phyloP scores from a whole-genome alignment of 805 yeast species.

The Monosporozyma siamensis region DNA sequence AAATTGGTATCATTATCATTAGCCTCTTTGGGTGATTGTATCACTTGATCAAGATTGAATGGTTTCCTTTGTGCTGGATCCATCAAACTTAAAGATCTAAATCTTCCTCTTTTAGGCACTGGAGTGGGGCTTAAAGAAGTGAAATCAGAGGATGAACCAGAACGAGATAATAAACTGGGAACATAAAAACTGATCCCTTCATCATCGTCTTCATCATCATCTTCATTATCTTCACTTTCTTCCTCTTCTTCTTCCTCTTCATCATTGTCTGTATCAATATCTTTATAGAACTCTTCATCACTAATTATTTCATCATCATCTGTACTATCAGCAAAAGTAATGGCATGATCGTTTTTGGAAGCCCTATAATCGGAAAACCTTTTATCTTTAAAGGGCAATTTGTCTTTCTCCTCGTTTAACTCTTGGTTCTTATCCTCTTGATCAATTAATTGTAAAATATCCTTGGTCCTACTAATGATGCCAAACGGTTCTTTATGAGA shows the following conservation, averaged over 20 bases:
- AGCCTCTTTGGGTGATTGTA: neutral
- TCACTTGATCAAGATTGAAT: conserved; percentile 8
- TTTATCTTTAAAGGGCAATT: too few species aligned
- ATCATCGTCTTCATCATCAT: conserved; percentile 29
- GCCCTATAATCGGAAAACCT: too few species aligned
- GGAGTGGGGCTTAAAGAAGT: conserved; percentile 6
- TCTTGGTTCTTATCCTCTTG: conserved; percentile 3
- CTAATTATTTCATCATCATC: neutral
- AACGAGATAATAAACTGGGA: conserved; percentile 24
- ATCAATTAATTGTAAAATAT: conserved; percentile 3
- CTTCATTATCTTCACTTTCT: conserved; percentile 20
- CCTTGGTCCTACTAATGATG: conserved; percentile 3
- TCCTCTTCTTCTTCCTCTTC: conserved; percentile 10
- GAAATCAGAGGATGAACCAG: conserved; percentile 16
- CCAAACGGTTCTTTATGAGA: conserved; percentile 3
- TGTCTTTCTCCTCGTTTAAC: neutral
- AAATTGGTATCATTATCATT: neutral
- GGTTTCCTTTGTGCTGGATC: conserved; percentile 24
- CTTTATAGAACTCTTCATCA: neutral
- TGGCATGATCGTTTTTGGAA: neutral
- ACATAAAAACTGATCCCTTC: conserved; percentile 33
- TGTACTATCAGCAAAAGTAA: neutral
- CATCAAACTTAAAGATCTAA: conserved; percentile 29
- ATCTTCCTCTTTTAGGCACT: conserved; percentile 16
- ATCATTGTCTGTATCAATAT: neutral